These are phyloP conservation scores for Amaranthus hypochondriacus DNA, from an alignment of 148 eudicot species.

Conservation along the genomic window DNA sequence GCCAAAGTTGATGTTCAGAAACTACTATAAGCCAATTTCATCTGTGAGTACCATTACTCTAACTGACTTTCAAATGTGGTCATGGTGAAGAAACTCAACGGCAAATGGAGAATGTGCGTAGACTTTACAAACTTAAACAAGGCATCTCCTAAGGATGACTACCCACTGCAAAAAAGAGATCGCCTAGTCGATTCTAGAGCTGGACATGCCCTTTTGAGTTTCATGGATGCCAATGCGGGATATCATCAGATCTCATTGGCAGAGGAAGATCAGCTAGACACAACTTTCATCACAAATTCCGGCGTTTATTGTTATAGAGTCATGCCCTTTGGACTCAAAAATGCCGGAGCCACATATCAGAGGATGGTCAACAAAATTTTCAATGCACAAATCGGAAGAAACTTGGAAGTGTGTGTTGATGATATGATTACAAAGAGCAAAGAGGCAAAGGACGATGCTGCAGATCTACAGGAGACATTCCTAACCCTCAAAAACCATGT, in stretches of 20 bases:
- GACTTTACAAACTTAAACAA: background rate
- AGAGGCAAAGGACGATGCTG: background rate
- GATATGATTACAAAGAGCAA: background rate
- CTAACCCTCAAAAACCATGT: background rate
- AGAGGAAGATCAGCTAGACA: background rate
- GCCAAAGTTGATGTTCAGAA: too few relatives aligned
- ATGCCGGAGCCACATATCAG: too few relatives aligned
- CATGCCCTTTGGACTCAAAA: too few relatives aligned
- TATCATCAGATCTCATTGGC: background rate
- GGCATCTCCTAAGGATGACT: background rate
- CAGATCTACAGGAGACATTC: background rate
- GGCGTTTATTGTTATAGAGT: too few relatives aligned
- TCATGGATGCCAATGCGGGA: background rate
- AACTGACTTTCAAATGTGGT: background rate
- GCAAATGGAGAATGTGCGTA: background rate
- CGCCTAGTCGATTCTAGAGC: background rate
- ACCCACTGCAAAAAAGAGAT: background rate
- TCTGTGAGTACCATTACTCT: too few relatives aligned
- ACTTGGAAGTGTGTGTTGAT: too few relatives aligned
- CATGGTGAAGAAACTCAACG: background rate
- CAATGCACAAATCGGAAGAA: too few relatives aligned
- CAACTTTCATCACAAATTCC: background rate
- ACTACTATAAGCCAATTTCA: too few relatives aligned
- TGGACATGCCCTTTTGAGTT: background rate
- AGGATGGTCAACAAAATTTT: too few relatives aligned